A percentile compares a stretch with the other conserved stretches of the same genome.
Conservation (phyloP, 306 rosid genomes). For the Casuarina equisetifolia region DNA sequence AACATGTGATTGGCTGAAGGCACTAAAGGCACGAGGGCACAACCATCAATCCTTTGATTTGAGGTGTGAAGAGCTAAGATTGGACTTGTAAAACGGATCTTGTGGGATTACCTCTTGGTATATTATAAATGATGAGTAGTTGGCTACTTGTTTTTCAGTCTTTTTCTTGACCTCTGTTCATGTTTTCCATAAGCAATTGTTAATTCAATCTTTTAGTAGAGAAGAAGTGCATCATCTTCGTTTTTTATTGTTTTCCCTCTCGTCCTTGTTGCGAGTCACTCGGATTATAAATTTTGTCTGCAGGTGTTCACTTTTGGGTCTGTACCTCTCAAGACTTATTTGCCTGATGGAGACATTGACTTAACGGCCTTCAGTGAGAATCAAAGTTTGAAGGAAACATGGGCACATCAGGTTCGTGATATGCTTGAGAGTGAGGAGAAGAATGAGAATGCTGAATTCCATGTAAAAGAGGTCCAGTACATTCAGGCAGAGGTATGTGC, state of each 20-base stretch:
- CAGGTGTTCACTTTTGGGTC: conserved; percentile 99
- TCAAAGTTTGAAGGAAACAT: conserved; percentile 78
- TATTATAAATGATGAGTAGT: background rate
- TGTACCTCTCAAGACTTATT: conserved; percentile 93
- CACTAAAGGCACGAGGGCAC: background rate
- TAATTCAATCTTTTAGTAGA: background rate
- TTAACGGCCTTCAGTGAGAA: conserved; percentile 81
- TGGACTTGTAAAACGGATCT: background rate
- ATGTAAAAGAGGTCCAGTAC: conserved; percentile 95
- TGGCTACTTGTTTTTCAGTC: background rate
- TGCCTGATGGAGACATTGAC: conserved; percentile 99
- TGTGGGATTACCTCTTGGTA: background rate
- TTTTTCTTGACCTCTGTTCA: background rate
- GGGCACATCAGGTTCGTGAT: conserved; percentile 98
- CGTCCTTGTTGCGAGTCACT: background rate
- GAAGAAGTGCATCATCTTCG: background rate
- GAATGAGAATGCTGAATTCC: conserved; percentile 88
- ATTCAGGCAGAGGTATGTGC: conserved; percentile 93
- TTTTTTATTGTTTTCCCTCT: background rate
- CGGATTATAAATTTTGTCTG: background rate
- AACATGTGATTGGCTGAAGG: background rate
- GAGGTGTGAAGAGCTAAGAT: background rate
- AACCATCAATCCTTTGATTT: background rate
- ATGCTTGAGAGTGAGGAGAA: conserved; percentile 88
- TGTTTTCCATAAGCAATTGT: background rate